A percentile compares a stretch with the other conserved stretches of the same genome.
Evolutionary conservation across 2,329 filamentous ascomycete genomes (phyloP).

Genomic region (Tolypocladium sp.): DNA sequence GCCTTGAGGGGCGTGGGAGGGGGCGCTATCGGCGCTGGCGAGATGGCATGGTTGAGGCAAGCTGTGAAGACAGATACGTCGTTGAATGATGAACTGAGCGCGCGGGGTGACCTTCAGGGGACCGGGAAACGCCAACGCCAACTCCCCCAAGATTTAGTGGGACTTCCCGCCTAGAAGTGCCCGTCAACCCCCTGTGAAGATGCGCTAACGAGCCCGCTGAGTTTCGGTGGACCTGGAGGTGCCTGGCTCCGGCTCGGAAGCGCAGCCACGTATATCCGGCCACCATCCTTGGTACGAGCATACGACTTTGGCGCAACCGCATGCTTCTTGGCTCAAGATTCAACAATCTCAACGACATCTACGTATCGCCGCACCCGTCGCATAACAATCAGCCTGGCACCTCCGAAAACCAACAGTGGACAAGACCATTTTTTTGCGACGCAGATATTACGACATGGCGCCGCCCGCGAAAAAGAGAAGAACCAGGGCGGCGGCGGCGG

Average conservation of each 20-base stretch:
- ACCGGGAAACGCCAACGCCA: slow-evolving; percentile 1
- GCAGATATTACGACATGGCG: slow-evolving; percentile 10
- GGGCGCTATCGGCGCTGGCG: neutral
- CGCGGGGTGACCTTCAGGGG: neutral
- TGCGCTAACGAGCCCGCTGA: neutral
- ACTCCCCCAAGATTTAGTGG: slow-evolving; percentile 2
- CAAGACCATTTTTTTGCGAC: neutral
- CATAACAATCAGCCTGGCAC: neutral
- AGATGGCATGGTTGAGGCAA: neutral
- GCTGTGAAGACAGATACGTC: neutral
- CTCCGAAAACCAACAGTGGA: neutral
- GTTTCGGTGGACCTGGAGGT: neutral
- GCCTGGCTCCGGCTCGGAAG: neutral
- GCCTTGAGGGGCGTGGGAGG: neutral
- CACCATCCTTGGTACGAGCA: no score
- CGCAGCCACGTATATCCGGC: slow-evolving; percentile 7
- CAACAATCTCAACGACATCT: neutral
- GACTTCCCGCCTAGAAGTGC: slow-evolving; percentile 1
- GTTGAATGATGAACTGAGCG: no score
- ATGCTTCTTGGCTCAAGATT: neutral
- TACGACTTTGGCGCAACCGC: neutral
- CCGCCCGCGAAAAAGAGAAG: slow-evolving; percentile 18
- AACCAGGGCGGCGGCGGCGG: slow-evolving; percentile 6
- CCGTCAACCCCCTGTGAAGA: neutral
- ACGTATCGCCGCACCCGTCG: neutral